Evolutionary conservation across 345 rosid species (phyloP), one percentile per base, ranked within the genome.

Genomic region (Draba incana): DNA sequence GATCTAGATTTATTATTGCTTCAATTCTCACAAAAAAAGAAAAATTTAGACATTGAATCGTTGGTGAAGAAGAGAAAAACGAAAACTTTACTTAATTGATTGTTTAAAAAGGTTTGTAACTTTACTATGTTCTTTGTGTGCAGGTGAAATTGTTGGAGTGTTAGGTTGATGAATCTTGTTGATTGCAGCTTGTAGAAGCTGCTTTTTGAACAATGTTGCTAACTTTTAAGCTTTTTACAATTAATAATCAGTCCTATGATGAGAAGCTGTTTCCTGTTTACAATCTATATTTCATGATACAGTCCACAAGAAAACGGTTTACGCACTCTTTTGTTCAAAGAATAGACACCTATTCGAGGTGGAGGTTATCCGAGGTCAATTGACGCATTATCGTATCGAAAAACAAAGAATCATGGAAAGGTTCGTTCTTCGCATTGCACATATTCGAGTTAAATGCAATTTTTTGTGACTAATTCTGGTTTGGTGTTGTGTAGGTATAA

Each of bases 101-200:
- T 45, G 23, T 14, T 14, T 45, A 14, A 45, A 35, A 31, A 20
- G 1, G 6, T 1, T 31, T 1, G 33, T 3, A 30, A 30, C 33
- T 30, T 30, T 27, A 4, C 3, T 27, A 27, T 27, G 4, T 27
- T 28, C 0, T 28, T 43, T 13, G 20, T 45, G 24, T 50, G 55
- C 55, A 51, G 56, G 20, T 59, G 42, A 20, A 46, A 43, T 67
- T 38, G 63, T 58, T 56, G 46, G 62, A 47, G 77, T 16, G 64
- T 66, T 83, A 74, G 64, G 49, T 25, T 6, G 85, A 88, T 82
- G 90, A 77, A 74, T 77, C 66, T 46, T 49, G 80, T 74, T 71
- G 71, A 77, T 79, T 64, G 90, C 92, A 86, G 91, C 92, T 88
- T 82, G 58, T 81, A 83, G 84, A 80, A 86, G 92, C 92, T 88